phyloP scores from a whole-genome alignment of 306 rosid genomes.

The Abrus pulchellus region DNA sequence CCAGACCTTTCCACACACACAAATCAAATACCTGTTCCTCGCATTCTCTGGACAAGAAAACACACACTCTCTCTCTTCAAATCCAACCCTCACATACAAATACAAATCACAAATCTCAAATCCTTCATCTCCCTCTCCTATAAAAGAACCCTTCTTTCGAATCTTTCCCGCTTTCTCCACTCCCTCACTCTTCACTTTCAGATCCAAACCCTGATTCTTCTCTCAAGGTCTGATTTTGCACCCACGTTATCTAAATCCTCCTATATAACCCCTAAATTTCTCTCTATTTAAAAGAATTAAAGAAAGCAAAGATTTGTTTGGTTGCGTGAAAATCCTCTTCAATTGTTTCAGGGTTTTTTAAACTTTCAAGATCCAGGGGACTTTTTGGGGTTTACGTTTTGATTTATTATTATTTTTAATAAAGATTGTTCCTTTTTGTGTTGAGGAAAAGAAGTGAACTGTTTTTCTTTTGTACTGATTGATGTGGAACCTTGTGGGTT shows the following conservation, averaged over 20 bases:
- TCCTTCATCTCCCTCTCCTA: constrained; percentile 24
- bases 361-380: not conserved
- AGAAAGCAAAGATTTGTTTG: not conserved
- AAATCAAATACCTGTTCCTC: constrained; percentile 31
- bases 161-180: constrained; percentile 64
- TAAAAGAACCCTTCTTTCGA: constrained; percentile 60
- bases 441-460: not conserved
- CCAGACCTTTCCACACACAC: constrained; percentile 29
- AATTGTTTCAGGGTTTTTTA: not conserved
- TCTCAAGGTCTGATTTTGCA: constrained; percentile 47
- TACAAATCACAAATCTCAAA: constrained; percentile 5
- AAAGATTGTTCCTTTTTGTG: not conserved
- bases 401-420: not conserved
- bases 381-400: not conserved
- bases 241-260: not conserved
- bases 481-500: constrained; percentile 6
- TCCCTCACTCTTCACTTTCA: not conserved
- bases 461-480: constrained; percentile 16
- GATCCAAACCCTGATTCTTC: constrained; percentile 43
- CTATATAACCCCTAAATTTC: not conserved
- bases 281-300: not conserved
- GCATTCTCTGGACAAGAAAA: constrained; percentile 33
- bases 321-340: not conserved
- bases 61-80: constrained; percentile 40
- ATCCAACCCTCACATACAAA: constrained; percentile 42